A percentile compares a stretch with the other conserved stretches of the same genome.
These are phyloP conservation scores for Heliosperma pusillum DNA, from an alignment of 148 eudicot species.

Conservation along the genomic window DNA sequence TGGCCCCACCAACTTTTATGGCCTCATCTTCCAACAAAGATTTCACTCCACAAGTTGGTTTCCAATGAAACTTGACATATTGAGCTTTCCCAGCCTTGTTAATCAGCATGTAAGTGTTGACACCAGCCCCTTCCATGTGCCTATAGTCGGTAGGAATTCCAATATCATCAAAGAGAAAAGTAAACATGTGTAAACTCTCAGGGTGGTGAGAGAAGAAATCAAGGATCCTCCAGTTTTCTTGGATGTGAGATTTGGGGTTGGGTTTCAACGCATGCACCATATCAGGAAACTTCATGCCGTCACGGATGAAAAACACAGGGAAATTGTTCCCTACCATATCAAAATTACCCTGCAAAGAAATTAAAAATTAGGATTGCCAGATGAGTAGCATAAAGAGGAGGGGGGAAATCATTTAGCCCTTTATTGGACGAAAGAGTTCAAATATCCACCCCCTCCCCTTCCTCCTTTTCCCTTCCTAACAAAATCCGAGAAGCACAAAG, in stretches of 20 bases:
- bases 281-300: constrained; percentile 91
- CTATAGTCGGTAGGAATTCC: constrained; percentile 82
- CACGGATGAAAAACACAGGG: constrained; percentile 89
- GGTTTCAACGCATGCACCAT: constrained; percentile 91
- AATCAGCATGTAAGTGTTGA: constrained; percentile 68
- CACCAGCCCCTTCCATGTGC: constrained; percentile 97
- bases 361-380: neutral
- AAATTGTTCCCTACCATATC: constrained; percentile 96
- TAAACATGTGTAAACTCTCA: constrained; percentile 78
- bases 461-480: neutral
- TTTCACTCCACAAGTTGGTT: constrained; percentile 92
- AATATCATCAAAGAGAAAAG: constrained; percentile 79
- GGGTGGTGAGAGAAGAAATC: constrained; percentile 97
- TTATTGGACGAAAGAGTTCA: neutral
- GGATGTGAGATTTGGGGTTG: constrained; percentile 94
- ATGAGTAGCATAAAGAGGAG: neutral
- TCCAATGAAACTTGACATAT: constrained; percentile 96
- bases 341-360: constrained; percentile 76
- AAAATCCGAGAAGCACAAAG: too few relatives aligned
- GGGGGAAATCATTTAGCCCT: neutral
- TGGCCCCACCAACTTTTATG: constrained; percentile 75
- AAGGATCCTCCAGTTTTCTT: constrained; percentile 84
- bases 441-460: neutral
- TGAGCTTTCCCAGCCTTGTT: constrained; percentile 77
- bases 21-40: constrained; percentile 75